Evolutionary conservation across 495 filamentous ascomycete species (phyloP).

Genomic region (Neurospora cerealis): DNA sequence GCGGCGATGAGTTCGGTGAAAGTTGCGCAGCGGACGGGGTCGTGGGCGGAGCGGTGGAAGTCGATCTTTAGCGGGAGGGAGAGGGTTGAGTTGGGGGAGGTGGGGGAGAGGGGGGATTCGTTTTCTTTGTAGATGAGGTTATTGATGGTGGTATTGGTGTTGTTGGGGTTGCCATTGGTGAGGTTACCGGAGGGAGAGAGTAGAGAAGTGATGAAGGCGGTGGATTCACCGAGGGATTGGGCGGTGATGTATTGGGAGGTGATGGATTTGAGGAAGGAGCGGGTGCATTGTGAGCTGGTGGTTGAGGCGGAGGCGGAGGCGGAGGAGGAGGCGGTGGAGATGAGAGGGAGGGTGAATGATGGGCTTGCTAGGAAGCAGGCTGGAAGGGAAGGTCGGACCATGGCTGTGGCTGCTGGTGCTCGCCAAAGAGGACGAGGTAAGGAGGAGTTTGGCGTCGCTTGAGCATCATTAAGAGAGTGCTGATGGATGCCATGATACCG

Average conservation of each 20-base stretch:
- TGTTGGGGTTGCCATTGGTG: conserved; percentile 8
- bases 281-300: conserved; percentile 2
- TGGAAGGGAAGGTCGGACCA: neutral
- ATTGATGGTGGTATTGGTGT: too few relatives aligned
- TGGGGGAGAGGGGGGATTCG: neutral
- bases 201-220: neutral
- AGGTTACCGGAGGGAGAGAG: neutral
- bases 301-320: fast-evolving
- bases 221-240: conserved; percentile 2
- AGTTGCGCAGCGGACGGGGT: conserved; percentile 35
- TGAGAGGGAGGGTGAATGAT: neutral
- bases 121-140: neutral
- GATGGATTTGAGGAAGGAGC: conserved; percentile 7
- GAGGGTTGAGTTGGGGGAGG: conserved; percentile 1
- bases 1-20: conserved; percentile 40
- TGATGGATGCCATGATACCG: neutral
- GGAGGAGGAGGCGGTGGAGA: neutral
- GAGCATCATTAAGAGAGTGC: neutral
- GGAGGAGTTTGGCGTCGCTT: too few relatives aligned
- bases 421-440: too few relatives aligned
- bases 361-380: neutral
- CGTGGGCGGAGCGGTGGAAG: conserved; percentile 14
- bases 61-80: conserved; percentile 10
- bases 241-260: conserved; percentile 10
- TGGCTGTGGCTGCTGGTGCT: neutral